Evolutionary conservation across 202 grass and related monocot genomes (phyloP).

Genomic region (Panicum hallii): DNA sequence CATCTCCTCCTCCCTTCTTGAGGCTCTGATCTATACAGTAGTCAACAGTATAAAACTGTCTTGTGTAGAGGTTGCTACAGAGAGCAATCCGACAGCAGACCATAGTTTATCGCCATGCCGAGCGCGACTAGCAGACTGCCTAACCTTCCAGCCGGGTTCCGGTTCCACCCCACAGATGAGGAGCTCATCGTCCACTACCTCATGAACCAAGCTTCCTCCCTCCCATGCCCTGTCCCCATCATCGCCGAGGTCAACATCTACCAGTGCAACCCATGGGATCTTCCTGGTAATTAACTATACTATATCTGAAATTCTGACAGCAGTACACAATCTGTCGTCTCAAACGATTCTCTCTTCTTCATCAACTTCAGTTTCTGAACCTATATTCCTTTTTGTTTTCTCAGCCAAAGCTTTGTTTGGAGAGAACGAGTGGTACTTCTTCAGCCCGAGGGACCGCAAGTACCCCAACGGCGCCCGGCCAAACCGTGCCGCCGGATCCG

Average conservation of each 20-base stretch:
- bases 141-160: slow-evolving; percentile 64
- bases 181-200: slow-evolving; percentile 80
- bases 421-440: slow-evolving; percentile 80
- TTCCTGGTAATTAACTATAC: slow-evolving; percentile 54
- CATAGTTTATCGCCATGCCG: slow-evolving; percentile 36
- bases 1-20: not conserved
- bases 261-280: slow-evolving; percentile 80
- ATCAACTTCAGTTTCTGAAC: not conserved
- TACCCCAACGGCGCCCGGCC: slow-evolving; percentile 74
- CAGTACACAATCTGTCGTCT: too few species aligned
- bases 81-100: not conserved
- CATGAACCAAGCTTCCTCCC: slow-evolving; percentile 53
- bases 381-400: not conserved
- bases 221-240: slow-evolving; percentile 62
- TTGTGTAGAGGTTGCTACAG: too few species aligned
- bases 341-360: not conserved
- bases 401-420: slow-evolving; percentile 64
- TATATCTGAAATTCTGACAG: not conserved
- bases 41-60: not conserved
- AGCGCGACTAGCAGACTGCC: slow-evolving; percentile 49
- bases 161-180: slow-evolving; percentile 82
- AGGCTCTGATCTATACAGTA: not conserved
- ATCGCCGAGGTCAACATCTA: slow-evolving; percentile 91
- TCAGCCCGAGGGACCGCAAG: slow-evolving; percentile 79
- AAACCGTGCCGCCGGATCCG: slow-evolving; percentile 64